A percentile compares a stretch with the other conserved stretches of the same genome.
phyloP scores from a whole-genome alignment of 148 eudicot species.

The Beta vulgaris region DNA sequence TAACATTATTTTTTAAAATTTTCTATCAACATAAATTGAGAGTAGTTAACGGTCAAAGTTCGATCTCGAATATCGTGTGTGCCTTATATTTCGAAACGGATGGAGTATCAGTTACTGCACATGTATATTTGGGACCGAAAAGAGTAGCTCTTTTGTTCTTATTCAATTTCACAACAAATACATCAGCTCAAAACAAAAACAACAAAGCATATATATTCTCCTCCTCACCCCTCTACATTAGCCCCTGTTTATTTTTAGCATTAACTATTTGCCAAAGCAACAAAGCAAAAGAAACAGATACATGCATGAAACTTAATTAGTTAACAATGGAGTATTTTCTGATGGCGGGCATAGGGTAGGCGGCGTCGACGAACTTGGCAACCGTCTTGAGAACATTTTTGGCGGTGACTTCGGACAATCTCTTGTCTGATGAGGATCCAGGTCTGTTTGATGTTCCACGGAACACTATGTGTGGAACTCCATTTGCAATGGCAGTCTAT shows the following conservation, averaged over 20 bases:
- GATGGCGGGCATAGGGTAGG: not conserved
- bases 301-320: not conserved
- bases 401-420: constrained; percentile 3
- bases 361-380: constrained; percentile 4
- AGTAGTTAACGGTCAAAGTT: too few relatives aligned
- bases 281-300: not conserved
- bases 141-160: not conserved
- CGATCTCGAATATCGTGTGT: too few relatives aligned
- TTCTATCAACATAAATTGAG: too few relatives aligned
- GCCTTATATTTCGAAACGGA: too few relatives aligned
- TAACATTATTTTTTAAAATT: too few relatives aligned
- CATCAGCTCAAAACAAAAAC: not conserved
- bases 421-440: not conserved
- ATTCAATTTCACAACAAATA: too few relatives aligned
- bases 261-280: not conserved
- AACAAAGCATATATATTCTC: not conserved
- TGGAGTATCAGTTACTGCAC: too few relatives aligned
- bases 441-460: constrained; percentile 28
- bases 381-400: constrained; percentile 26
- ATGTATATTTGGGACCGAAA: not conserved
- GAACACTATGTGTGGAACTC: constrained; percentile 26
- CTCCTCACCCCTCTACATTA: not conserved
- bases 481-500: constrained; percentile 29
- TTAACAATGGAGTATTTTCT: not conserved
- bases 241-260: not conserved